Percentiles rank a stretch among this genome's conserved stretches.
Conservation (phyloP, 148 eudicot species). For the Spergularia marina region DNA sequence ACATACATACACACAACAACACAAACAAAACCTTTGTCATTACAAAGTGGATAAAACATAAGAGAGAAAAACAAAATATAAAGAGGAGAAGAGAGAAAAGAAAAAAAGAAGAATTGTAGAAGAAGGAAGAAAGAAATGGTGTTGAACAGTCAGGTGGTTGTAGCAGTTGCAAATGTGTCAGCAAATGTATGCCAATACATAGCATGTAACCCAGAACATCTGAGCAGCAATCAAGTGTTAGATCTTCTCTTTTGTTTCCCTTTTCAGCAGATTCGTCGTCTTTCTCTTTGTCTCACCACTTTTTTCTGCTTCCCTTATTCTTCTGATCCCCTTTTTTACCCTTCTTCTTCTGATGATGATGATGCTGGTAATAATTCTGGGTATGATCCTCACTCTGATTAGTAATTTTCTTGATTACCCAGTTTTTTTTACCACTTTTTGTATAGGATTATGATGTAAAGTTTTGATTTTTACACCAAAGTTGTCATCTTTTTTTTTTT, state of each 20-base stretch:
- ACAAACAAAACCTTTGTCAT: too few species aligned
- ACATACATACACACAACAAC: too few species aligned
- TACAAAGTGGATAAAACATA: background rate
- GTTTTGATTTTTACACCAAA: constrained; percentile 4
- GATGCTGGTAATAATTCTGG: background rate
- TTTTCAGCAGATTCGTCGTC: constrained; percentile 62
- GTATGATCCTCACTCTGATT: constrained; percentile 26
- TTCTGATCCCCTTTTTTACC: constrained; percentile 38
- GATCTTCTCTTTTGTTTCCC: constrained; percentile 80
- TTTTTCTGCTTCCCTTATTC: constrained; percentile 60
- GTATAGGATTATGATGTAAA: constrained; percentile 17
- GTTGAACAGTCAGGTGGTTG: constrained; percentile 61
- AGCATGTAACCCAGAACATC: constrained; percentile 73
- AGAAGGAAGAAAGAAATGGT: constrained; percentile 39
- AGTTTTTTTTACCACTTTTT: background rate
- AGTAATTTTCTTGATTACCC: background rate
- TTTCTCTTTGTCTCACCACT: constrained; percentile 58
- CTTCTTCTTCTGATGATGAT: constrained; percentile 25
- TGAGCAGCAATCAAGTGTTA: constrained; percentile 62
- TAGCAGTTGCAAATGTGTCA: constrained; percentile 60
- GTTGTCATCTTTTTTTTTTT: background rate
- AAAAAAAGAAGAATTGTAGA: background rate
- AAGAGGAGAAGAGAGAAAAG: background rate
- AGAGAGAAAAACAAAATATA: background rate
- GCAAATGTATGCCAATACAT: constrained; percentile 76